Base-by-base conservation (phyloP, 2,329 filamentous ascomycete genomes). In the Leptodontidium sp. region DNA sequence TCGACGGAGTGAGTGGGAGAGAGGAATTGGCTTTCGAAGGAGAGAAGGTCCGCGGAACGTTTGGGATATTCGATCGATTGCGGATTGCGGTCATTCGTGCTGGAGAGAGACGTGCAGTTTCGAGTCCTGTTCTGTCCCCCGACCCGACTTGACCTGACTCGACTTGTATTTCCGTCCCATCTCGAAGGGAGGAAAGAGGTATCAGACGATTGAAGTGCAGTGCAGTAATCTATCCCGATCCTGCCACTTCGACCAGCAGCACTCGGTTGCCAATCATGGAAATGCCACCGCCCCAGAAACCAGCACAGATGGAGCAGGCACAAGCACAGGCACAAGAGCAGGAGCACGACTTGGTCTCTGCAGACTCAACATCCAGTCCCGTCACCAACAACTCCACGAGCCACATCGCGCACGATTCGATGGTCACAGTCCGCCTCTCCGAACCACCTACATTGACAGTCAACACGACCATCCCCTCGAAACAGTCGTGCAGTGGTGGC, bases 351-450 rank as follows among this genome's bases (percentile, higher is more conserved):
- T 21, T 43, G 14, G 15, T 55, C 50, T 32, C 49, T 40, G 45
- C 38, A 8, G 29, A 21, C 38, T n/a, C 50, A 15, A 52, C 38
- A 14, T 17, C 45, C 17, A 47, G 26, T 49, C n/a, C 35, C 24
- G 21, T 57, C 38, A 38, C 29, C 47, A 45, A 57, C 6, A 50
- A 35, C 35, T 26, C 50, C 15, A 61, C 49, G 17, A 55, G 26
- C 45, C 59, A 66, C 55, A 62, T 67, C 17, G 66, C 68, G 38
- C 86, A 87, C 78, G 91, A 93, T 80, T 93, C 91, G 24, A 90
- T 93, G 90, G 90, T 93, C 57, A 93, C 91, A 8, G 91, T 93
- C 55, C 86, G 90, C 65, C 83, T 93, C 61, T 93, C 91, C 24
- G 91, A 93, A 77, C 82, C 85, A 68, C 79, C 86, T 74, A 75